phyloP scores from a whole-genome alignment of 225 moss, liverwort and hornwort species.

The Antitrichia curtipendula region DNA sequence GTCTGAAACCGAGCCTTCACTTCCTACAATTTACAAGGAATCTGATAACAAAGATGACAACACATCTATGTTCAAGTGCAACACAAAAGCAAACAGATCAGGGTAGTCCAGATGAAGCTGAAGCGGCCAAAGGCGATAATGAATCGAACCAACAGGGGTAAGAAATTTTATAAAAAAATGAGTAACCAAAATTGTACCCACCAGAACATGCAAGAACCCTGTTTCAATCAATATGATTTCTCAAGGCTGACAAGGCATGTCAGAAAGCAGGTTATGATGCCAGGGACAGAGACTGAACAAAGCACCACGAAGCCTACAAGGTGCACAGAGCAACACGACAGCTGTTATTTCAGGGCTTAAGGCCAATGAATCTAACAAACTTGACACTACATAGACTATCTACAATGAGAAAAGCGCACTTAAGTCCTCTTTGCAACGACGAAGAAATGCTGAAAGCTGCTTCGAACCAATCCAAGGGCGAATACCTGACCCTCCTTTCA shows the following conservation, averaged over 20 bases:
- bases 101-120: not conserved
- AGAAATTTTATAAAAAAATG: conserved; percentile 20
- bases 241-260: conserved; percentile 31
- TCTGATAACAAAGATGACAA: not conserved
- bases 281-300: conserved; percentile 20
- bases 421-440: conserved; percentile 45
- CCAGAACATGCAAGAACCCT: conserved; percentile 31
- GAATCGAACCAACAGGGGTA: not conserved
- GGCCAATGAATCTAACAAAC: conserved; percentile 33
- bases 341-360: conserved; percentile 34
- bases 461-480: conserved; percentile 14
- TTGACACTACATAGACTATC: conserved; percentile 20
- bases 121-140: not conserved
- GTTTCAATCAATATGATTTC: conserved; percentile 35
- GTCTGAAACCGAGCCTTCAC: not conserved
- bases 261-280: conserved; percentile 31
- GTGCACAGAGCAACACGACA: conserved; percentile 22
- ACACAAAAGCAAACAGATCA: not conserved
- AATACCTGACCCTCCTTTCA: conserved; percentile 20
- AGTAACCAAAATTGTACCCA: conserved; percentile 49
- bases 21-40: not conserved
- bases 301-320: conserved; percentile 15
- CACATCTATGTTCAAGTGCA: not conserved
- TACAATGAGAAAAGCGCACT: conserved; percentile 39
- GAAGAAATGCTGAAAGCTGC: conserved; percentile 33